phyloP scores from a whole-genome alignment of 2,329 filamentous ascomycete species.

The Chrysoporthe deuterocubensis region DNA sequence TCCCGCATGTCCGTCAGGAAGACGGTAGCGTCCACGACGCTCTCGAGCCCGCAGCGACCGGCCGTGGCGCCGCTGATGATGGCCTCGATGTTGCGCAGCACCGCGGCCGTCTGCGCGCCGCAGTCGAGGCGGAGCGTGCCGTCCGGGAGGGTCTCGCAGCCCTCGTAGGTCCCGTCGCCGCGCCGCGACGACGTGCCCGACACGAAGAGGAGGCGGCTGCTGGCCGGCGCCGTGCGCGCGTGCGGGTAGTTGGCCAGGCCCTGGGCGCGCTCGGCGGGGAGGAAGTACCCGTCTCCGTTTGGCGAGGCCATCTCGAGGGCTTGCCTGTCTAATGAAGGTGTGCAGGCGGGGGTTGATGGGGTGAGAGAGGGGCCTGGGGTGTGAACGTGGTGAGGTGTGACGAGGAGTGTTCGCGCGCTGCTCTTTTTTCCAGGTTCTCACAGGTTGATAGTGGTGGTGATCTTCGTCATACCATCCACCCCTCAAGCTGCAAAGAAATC shows the following conservation, averaged over 20 bases:
- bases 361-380: background rate
- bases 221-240: slow-evolving; percentile 36
- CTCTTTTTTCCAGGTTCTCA: background rate
- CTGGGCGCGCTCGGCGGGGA: slow-evolving; percentile 37
- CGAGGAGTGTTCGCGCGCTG: background rate
- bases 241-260: slow-evolving; percentile 43
- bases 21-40: slow-evolving; percentile 40
- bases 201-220: slow-evolving; percentile 36
- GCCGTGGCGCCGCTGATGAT: slow-evolving; percentile 38
- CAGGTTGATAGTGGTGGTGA: background rate
- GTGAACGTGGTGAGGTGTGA: background rate
- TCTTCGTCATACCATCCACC: background rate
- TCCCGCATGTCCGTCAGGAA: slow-evolving; percentile 40
- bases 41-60: slow-evolving; percentile 37
- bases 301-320: slow-evolving; percentile 26
- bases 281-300: slow-evolving; percentile 38
- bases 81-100: slow-evolving; percentile 39
- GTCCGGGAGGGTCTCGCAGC: slow-evolving; percentile 34
- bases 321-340: background rate
- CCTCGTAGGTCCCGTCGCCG: slow-evolving; percentile 40
- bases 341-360: too few species aligned
- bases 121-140: slow-evolving; percentile 37
- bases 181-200: slow-evolving; percentile 41
- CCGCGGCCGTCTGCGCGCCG: slow-evolving; percentile 39
- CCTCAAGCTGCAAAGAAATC: background rate